Evolutionary conservation across 2,329 filamentous ascomycete species (phyloP), one percentile per base, ranked within the genome.

Genomic region (Aspergillus fumigatiaffinis): DNA sequence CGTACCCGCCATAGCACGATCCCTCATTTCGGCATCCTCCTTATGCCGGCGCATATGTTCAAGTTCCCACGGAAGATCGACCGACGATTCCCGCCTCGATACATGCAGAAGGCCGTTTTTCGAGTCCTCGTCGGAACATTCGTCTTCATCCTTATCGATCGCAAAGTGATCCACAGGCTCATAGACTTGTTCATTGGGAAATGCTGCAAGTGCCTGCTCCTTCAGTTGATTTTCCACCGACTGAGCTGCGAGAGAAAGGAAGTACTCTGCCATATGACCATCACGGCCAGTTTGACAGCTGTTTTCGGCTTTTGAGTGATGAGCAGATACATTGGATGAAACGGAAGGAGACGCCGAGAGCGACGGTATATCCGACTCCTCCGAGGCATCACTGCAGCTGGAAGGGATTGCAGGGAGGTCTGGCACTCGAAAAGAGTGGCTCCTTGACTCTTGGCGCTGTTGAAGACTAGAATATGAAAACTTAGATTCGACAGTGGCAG

Each of bases 1-100:
- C 56, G 69, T 56, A 59, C 53, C 58, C 63, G 68, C 55, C 71
- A 74, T 69, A 55, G 71, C 65, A 50, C 70, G 65, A 56, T 71
- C 63, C 63, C 71, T 66, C 70, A 73, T 79, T 63, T 86, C 81
- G 51, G 87, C 72, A 65, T 87, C 80, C 64, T 90, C 85, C 52
- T 87, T 88, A 73, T 93, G 88, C 65, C 87, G 83, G 64, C 90
- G 88, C 88, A 94, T 90, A 65, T 91, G 87, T 66, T 87, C 84
- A 68, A 94, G 81, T 69, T 91, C 91, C 87, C 89, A 93, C 56
- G 84, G 77, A 3, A 84, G 61, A 60, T 80, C 78, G 23, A 71
- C 71, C 23, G 74, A 75, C 2, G 79, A 80, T 48, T 76, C 73
- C 35, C 78, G 71, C 52, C 77, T 69, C 51, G 73, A 76, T 44